Percentiles rank a stretch among this genome's conserved stretches.
phyloP scores from a whole-genome alignment of 441 rosid genomes.

The Geranium incanum region DNA sequence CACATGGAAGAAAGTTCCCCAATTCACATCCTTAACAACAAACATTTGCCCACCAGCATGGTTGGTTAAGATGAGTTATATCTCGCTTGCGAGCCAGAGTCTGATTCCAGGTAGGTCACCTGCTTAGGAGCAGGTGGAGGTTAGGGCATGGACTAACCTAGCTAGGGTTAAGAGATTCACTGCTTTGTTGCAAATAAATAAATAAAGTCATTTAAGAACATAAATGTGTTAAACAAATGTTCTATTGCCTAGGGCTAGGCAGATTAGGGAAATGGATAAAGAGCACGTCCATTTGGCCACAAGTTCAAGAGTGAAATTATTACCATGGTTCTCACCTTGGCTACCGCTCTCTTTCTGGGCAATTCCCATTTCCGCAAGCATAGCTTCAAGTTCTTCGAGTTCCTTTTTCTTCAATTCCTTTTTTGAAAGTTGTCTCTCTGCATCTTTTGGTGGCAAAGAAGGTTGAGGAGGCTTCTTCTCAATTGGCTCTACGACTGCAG shows the following conservation, averaged over 20 bases:
- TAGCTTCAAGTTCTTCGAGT: constrained; percentile 55
- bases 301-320: neutral
- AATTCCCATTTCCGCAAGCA: constrained; percentile 46
- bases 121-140: neutral
- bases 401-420: constrained; percentile 56
- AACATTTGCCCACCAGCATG: neutral
- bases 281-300: neutral
- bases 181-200: too few species aligned
- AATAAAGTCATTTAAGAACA: neutral
- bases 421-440: constrained; percentile 51
- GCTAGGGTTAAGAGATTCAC: too few species aligned
- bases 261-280: neutral
- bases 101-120: neutral
- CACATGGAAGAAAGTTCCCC: neutral
- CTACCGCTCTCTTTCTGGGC: constrained; percentile 24
- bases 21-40: neutral
- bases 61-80: neutral
- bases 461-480: constrained; percentile 32
- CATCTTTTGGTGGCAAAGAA: constrained; percentile 28
- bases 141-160: neutral
- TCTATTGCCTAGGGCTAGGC: neutral
- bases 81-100: neutral
- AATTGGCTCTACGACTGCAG: constrained; percentile 22
- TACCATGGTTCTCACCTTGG: constrained; percentile 35
- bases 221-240: neutral